Percentiles rank a stretch among this genome's conserved stretches.
Evolutionary conservation across 345 rosid genomes (phyloP).

Genomic region (Bruguiera parviflora): DNA sequence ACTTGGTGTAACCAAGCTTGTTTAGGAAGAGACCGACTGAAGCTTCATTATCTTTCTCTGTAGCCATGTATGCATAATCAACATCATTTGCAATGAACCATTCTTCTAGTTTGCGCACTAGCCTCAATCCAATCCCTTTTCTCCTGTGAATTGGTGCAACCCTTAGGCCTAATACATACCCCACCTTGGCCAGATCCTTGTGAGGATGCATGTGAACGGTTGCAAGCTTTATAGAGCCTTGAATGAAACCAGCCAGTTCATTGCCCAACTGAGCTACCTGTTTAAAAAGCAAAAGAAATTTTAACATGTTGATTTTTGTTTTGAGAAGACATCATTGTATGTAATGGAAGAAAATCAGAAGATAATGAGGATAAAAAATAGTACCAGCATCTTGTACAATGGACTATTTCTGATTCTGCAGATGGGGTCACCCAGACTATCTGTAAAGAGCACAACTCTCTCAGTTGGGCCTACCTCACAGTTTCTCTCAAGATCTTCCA

Average conservation of each 20-base stretch:
- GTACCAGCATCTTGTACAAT: constrained; percentile 67
- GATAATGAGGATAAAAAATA: background rate
- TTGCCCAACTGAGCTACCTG: constrained; percentile 62
- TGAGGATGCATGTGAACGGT: constrained; percentile 33
- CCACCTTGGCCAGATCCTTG: constrained; percentile 44
- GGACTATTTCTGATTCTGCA: constrained; percentile 78
- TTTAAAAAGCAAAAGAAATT: background rate
- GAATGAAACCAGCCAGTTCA: constrained; percentile 67
- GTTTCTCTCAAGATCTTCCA: constrained; percentile 54
- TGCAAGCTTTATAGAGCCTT: constrained; percentile 69
- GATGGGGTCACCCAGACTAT: constrained; percentile 82
- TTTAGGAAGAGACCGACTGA: constrained; percentile 53
- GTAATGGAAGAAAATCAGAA: constrained; percentile 5
- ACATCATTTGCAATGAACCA: constrained; percentile 56
- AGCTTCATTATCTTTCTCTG: constrained; percentile 64
- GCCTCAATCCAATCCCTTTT: constrained; percentile 49
- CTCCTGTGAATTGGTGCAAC: constrained; percentile 57
- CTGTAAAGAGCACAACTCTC: constrained; percentile 57
- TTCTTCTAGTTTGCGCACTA: constrained; percentile 59
- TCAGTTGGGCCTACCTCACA: constrained; percentile 69
- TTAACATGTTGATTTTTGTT: background rate
- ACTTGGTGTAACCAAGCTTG: constrained; percentile 47
- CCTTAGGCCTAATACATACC: constrained; percentile 65
- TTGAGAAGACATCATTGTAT: background rate
- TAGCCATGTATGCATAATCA: constrained; percentile 77